Base-by-base conservation (phyloP, 768 basidiomycete genomes). In the Pisolithus microcarpus region DNA sequence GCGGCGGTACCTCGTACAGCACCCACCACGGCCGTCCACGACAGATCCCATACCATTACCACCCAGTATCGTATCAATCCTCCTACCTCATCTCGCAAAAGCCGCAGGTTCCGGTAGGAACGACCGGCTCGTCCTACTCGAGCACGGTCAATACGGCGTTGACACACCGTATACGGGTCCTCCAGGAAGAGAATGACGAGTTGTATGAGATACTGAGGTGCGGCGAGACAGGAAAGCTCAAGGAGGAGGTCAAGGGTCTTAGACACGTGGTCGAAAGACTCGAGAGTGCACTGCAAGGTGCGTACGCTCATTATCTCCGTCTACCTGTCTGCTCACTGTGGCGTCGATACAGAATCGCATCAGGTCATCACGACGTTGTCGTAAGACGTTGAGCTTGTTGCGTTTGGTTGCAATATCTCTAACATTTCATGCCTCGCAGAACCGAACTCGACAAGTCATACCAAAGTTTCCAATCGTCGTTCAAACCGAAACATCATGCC, bases 141-240 rank as follows among this genome's bases (percentile, higher is more conserved):
- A 78, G 74, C 55, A 85, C 84, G 1, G 83, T 87, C 30, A 70
- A 79, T 37, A 73, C 81, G n/a, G 89, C 89, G 0, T 75, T 92
- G 51, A 85, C 80, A 0, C 88, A 91, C 60, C 75, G 87, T 43
- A 77, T 80, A 24, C 79, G 80, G 44, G 66, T 83, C 16, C 70
- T 92, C 9, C 90, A 92, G 63, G 85, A 90, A 50, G 90, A 92
- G 66, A 92, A 92, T 53, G 88, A 92, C 57, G 90, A 92, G 56
- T 65, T 92, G 16, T 92, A 91, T 63, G 78, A 82, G 45, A 69
- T 91, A 9, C 68, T 92, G 50, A 85, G 80, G 64, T 72, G 72
- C 23, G 79, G 84, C 38, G 89, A 92, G 67, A 85, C 86, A 0
- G 89, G 88, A 5, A 82, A 78, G 62, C 63, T 92, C 55, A 89